These are phyloP conservation scores for Pyrrhoderma lamaoense DNA, from an alignment of 1,284 basidiomycete genomes.

Conservation along the genomic window DNA sequence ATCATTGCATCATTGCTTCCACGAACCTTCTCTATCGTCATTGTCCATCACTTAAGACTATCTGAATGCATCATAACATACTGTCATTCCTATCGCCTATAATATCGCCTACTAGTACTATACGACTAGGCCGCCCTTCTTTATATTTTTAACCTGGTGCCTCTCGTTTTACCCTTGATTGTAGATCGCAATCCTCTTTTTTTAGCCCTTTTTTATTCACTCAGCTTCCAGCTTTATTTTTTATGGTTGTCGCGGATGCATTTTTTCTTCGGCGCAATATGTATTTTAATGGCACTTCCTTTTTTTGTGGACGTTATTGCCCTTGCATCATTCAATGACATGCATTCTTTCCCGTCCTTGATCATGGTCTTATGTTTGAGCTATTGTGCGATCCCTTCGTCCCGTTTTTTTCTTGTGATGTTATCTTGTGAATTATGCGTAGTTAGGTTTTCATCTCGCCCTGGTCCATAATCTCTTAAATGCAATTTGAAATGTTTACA, in stretches of 20 bases:
- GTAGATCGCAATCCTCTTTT: not conserved
- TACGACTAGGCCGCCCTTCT: not conserved
- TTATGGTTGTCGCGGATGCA: not conserved
- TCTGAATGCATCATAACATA: not conserved
- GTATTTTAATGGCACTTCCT: conserved; percentile 3
- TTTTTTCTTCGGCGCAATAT: not conserved
- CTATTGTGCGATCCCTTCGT: too few relatives aligned
- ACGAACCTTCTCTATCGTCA: not conserved
- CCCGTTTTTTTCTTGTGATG: too few relatives aligned
- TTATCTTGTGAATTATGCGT: too few relatives aligned
- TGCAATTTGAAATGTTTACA: too few relatives aligned
- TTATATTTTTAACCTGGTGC: not conserved
- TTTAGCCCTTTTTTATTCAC: not conserved
- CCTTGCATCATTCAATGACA: not conserved
- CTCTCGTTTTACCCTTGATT: too few relatives aligned
- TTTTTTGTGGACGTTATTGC: not conserved
- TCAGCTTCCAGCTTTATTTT: conserved; percentile 1
- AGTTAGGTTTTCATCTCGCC: too few relatives aligned
- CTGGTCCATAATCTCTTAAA: too few relatives aligned
- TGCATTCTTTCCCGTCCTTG: not conserved
- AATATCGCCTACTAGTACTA: not conserved
- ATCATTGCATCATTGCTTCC: not conserved
- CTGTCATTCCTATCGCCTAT: conserved; percentile 1
- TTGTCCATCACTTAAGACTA: not conserved
- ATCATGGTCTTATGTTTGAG: not conserved